Conservation (phyloP, 2,329 filamentous ascomycete species). For the Byssochlamys sp. region DNA sequence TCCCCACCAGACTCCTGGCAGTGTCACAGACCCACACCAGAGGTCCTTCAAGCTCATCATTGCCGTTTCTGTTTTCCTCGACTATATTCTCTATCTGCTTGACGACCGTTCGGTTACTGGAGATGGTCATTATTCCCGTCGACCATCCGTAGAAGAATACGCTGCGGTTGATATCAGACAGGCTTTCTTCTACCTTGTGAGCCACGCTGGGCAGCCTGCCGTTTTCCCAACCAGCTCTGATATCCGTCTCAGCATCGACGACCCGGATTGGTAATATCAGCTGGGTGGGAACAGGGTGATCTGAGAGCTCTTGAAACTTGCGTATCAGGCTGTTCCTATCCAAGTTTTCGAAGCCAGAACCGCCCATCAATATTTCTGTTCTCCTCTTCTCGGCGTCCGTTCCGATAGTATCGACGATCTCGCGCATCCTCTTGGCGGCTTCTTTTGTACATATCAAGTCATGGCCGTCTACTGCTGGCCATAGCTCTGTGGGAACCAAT, state of each 20-base stretch:
- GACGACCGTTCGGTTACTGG: constrained; percentile 58
- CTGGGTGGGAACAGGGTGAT: constrained; percentile 44
- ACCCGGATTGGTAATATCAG: constrained; percentile 54
- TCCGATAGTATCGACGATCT: constrained; percentile 56
- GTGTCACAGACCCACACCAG: constrained; percentile 57
- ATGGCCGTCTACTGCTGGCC: constrained; percentile 49
- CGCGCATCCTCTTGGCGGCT: constrained; percentile 56
- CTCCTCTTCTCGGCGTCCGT: constrained; percentile 52
- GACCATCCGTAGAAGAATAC: constrained; percentile 67
- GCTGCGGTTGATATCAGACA: constrained; percentile 56
- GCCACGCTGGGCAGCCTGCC: constrained; percentile 39
- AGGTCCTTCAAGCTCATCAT: constrained; percentile 48
- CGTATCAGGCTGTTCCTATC: constrained; percentile 24
- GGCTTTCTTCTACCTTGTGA: constrained; percentile 33
- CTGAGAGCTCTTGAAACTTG: constrained; percentile 39
- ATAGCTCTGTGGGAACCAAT: constrained; percentile 52
- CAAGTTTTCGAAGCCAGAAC: constrained; percentile 27
- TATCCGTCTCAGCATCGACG: constrained; percentile 40
- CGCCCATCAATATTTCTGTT: constrained; percentile 49
- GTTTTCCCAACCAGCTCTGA: constrained; percentile 19
- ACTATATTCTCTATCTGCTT: constrained; percentile 55
- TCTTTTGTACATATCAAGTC: constrained; percentile 57
- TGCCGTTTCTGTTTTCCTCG: constrained; percentile 40
- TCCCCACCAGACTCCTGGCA: constrained; percentile 57
- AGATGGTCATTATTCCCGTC: constrained; percentile 54